Conservation (phyloP, 2,329 filamentous ascomycete genomes). For the Microdochium paspali region DNA sequence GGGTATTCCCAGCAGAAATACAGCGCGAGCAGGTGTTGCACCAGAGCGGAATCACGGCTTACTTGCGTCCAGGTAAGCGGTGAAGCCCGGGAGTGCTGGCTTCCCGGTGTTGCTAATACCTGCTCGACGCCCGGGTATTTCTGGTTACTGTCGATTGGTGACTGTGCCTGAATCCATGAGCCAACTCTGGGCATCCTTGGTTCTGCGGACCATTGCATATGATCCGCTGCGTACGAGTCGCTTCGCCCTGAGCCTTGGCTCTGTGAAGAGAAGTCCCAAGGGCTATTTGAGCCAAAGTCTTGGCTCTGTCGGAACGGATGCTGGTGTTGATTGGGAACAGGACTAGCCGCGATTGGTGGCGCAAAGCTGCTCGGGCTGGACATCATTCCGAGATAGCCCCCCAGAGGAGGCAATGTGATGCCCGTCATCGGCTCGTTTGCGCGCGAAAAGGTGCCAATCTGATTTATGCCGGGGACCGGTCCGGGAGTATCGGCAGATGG, state of each 20-base stretch:
- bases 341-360: constrained; percentile 19
- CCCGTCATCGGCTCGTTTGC: neutral
- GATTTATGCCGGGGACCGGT: neutral
- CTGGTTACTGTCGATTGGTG: constrained; percentile 17
- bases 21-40: constrained; percentile 53
- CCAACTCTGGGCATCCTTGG: constrained; percentile 33
- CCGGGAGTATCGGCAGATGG: neutral
- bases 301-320: constrained; percentile 15
- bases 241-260: constrained; percentile 39
- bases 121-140: constrained; percentile 33
- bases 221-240: constrained; percentile 32
- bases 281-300: constrained; percentile 33
- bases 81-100: neutral
- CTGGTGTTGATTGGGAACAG: constrained; percentile 19
- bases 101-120: constrained; percentile 28
- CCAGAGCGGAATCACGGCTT: constrained; percentile 45
- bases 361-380: constrained; percentile 11
- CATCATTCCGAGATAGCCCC: constrained; percentile 15
- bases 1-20: constrained; percentile 74
- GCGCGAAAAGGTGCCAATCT: neutral
- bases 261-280: constrained; percentile 37
- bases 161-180: constrained; percentile 33
- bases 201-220: constrained; percentile 35
- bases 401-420: constrained; percentile 8
- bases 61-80: constrained; percentile 45